Evolutionary conservation across 2,329 filamentous ascomycete genomes (phyloP).

Genomic region (Exophiala oligosperma): DNA sequence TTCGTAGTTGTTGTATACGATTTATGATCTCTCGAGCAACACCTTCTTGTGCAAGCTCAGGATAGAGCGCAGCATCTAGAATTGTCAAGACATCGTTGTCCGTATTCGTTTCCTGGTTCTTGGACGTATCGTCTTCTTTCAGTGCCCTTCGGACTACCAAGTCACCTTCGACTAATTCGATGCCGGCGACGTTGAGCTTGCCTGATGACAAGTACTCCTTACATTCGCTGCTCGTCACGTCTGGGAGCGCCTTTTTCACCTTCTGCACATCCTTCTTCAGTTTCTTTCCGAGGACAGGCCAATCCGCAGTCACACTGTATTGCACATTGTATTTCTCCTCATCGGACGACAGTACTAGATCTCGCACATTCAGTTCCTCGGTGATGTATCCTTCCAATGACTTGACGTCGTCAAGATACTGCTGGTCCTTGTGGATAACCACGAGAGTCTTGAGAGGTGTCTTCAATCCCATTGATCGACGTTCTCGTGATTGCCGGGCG

Average conservation of each 20-base stretch:
- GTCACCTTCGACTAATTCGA: constrained; percentile 78
- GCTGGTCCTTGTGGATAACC: constrained; percentile 78
- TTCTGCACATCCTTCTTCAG: constrained; percentile 90
- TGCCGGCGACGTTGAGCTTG: constrained; percentile 80
- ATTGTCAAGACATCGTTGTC: constrained; percentile 90
- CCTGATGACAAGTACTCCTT: constrained; percentile 73
- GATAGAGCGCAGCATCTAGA: constrained; percentile 77
- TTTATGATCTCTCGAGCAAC: constrained; percentile 90
- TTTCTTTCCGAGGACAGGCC: constrained; percentile 94
- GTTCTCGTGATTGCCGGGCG: constrained; percentile 80
- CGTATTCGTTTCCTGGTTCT: constrained; percentile 80
- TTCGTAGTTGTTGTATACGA: constrained; percentile 85
- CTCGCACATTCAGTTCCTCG: constrained; percentile 88
- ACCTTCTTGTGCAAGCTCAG: constrained; percentile 84
- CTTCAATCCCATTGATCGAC: constrained; percentile 81
- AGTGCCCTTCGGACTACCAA: constrained; percentile 78
- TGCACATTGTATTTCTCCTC: constrained; percentile 90
- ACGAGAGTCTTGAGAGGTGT: constrained; percentile 86
- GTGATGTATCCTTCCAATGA: constrained; percentile 85
- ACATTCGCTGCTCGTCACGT: constrained; percentile 75
- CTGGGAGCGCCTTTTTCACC: constrained; percentile 86
- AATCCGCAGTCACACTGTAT: constrained; percentile 87
- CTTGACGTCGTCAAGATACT: constrained; percentile 83
- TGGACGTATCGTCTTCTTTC: constrained; percentile 68
- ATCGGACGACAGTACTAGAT: constrained; percentile 79